Base-by-base conservation (phyloP, 2,329 filamentous ascomycete genomes). In the Mariannaea sp. region DNA sequence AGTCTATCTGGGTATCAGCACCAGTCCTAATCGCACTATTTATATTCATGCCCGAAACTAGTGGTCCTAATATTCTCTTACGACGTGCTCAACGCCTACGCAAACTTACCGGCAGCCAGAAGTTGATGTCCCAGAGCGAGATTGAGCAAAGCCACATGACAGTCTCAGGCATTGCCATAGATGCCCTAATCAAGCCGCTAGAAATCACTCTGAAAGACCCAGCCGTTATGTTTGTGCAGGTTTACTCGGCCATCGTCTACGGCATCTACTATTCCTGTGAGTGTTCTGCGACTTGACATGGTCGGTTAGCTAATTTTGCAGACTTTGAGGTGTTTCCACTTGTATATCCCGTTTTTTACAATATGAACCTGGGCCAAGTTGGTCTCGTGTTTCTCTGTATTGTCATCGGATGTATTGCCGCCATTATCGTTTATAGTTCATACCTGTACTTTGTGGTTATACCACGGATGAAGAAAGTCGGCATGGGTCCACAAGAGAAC, bases 311-410 rank as follows among this genome's bases (percentile, higher is more conserved):
- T 24, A 8, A 24, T 24, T 8, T 5, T 24, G 8, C 22, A 24
- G 22, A 70, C 67, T 88, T 88, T 65, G 84, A 87, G 62, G 80
- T 80, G 13, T 87, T 88, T 67, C 84, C 84, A 3, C 72, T 86
- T 14, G 83, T 87, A 46, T 88, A 85, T 66, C 75, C 77, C 2
- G 75, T 75, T 30, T 73, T 79, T 61, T 88, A 88, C 69, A 68
- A 72, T 64, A 85, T 88, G 78, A 79, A 75, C 53, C 68, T 81
- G 3, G 82, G 83, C 20, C 67, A 83, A 57, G 71, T 81, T 56
- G 83, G 84, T 27, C 76, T 87, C 7, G 78, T 84, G 30, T 87
- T 87, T 72, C 71, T 83, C 41, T 81, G 79, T 58, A 77, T 86
- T 61, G 22, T 8, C 22, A 24, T 24, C 8, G 22, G 22, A 24